Conservation (phyloP, 495 filamentous ascomycete species). For the Neurospora tetrasperma region DNA sequence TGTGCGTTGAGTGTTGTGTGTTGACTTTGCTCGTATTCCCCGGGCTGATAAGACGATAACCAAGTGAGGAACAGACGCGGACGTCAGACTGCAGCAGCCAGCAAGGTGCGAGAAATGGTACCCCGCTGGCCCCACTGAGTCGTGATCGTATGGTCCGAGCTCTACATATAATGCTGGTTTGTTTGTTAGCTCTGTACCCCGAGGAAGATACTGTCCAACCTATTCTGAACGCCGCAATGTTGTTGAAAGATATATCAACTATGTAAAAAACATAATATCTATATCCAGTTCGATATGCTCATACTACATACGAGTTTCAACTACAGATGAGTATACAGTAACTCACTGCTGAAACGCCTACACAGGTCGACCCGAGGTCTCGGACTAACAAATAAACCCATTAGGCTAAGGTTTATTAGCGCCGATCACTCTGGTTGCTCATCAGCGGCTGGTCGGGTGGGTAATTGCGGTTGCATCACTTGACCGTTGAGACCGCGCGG, state of each 20-base stretch:
- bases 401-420: background rate
- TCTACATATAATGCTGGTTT: too few species aligned
- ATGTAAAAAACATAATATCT: too few species aligned
- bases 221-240: too few species aligned
- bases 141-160: background rate
- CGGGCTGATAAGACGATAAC: background rate
- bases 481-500: background rate
- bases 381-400: too few species aligned
- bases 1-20: background rate
- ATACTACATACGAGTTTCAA: too few species aligned
- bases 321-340: too few species aligned
- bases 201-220: too few species aligned
- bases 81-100: background rate
- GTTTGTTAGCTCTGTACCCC: too few species aligned
- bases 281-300: too few species aligned
- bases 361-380: too few species aligned
- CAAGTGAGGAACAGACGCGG: background rate
- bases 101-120: background rate
- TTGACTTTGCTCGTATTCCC: background rate
- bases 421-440: background rate
- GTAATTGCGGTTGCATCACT: background rate
- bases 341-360: too few species aligned
- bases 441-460: background rate
- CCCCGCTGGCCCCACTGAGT: background rate
- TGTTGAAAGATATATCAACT: too few species aligned